Evolutionary conservation across 1,284 basidiomycete species (phyloP).

Genomic region (Coniferiporia weirii): DNA sequence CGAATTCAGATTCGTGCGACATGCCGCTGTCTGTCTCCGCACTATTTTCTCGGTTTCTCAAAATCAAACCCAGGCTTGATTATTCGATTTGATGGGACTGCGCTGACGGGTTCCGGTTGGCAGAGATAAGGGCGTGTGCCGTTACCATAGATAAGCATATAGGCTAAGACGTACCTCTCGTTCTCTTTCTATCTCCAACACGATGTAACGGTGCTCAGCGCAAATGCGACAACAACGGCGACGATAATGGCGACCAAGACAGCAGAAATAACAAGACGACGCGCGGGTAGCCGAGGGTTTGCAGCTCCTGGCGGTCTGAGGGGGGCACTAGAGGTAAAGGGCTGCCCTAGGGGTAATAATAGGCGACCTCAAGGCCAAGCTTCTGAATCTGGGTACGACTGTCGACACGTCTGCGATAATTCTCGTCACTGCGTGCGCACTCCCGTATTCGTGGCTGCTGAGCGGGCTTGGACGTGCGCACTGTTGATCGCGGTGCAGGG

Average conservation of each 20-base stretch:
- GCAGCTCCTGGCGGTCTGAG: neutral
- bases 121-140: neutral
- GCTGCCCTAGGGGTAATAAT: neutral
- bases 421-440: neutral
- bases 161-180: neutral
- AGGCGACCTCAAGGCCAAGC: neutral
- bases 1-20: constrained; percentile 44
- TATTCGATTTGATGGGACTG: neutral
- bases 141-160: neutral
- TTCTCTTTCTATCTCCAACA: neutral
- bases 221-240: no score
- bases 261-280: neutral
- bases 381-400: neutral
- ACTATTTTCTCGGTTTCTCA: neutral
- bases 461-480: neutral
- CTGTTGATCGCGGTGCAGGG: neutral
- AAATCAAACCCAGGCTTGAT: no score
- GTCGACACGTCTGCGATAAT: neutral
- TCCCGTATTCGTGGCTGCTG: neutral
- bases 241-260: no score
- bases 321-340: neutral
- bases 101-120: neutral
- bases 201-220: neutral
- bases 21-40: constrained; percentile 20
- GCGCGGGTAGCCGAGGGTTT: no score